These are phyloP conservation scores for Cryptosporidium bovis DNA, from an alignment of 169 alveolate species.

Conservation along the genomic window DNA sequence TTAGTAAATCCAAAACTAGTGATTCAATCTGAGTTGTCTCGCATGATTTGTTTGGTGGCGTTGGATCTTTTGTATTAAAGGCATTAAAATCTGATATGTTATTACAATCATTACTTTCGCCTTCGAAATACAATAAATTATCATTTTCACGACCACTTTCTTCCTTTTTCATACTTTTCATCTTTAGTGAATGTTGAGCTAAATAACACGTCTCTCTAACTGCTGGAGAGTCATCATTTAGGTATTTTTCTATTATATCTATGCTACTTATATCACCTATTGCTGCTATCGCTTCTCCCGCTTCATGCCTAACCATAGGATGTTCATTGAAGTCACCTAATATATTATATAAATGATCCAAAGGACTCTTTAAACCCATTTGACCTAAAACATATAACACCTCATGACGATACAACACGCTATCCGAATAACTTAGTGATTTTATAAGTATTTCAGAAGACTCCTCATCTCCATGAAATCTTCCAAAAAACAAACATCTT, in stretches of 20 bases:
- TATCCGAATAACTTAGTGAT: constrained; percentile 52
- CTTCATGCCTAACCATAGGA: constrained; percentile 92
- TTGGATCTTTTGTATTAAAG: constrained; percentile 78
- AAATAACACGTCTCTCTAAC: constrained; percentile 77
- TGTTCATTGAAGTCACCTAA: constrained; percentile 84
- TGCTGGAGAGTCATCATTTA: constrained; percentile 79
- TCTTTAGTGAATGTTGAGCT: constrained; percentile 71
- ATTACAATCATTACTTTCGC: constrained; percentile 27
- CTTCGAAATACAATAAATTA: not conserved
- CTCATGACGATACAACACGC: constrained; percentile 86
- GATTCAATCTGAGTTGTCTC: constrained; percentile 23
- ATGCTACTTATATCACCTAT: constrained; percentile 80
- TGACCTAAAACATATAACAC: constrained; percentile 92
- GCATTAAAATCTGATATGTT: constrained; percentile 74
- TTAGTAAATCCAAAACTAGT: constrained; percentile 58
- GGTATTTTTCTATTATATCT: constrained; percentile 85
- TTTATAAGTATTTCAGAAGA: constrained; percentile 18
- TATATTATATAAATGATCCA: constrained; percentile 77
- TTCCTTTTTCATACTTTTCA: constrained; percentile 72
- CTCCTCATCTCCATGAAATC: constrained; percentile 66
- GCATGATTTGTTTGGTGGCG: constrained; percentile 65
- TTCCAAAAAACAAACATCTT: constrained; percentile 64
- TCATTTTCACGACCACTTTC: constrained; percentile 62
- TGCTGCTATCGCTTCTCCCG: constrained; percentile 81
- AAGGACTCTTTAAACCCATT: constrained; percentile 82